Conservation (phyloP, 805 yeast species). For the Cyberlindnera maclurae region DNA sequence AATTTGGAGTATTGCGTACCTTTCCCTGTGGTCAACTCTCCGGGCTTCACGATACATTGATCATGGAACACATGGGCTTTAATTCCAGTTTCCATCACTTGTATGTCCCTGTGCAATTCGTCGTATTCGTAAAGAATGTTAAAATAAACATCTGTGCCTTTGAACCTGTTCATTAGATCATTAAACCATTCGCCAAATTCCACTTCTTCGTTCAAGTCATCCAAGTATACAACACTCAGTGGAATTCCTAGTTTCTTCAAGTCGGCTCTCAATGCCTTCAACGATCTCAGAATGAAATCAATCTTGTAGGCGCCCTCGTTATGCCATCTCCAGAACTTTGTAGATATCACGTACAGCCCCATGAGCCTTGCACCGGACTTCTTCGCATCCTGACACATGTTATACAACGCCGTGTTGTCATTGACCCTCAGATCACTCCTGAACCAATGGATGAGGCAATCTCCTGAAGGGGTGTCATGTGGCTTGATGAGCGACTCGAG, state of each 20-base stretch:
- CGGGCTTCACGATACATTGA: slow-evolving; percentile 37
- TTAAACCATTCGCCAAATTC: slow-evolving; percentile 21
- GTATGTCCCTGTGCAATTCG: slow-evolving; percentile 27
- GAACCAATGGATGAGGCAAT: slow-evolving; percentile 37
- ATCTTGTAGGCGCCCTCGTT: slow-evolving; percentile 36
- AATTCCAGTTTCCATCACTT: slow-evolving; percentile 12
- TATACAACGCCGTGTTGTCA: slow-evolving; percentile 36
- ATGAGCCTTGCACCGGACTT: slow-evolving; percentile 29
- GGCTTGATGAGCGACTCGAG: slow-evolving; percentile 4
- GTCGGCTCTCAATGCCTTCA: slow-evolving; percentile 28
- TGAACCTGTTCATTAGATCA: slow-evolving; percentile 9
- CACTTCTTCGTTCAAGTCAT: slow-evolving; percentile 7
- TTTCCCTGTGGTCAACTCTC: slow-evolving; percentile 32
- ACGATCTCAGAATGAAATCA: slow-evolving; percentile 30
- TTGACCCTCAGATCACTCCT: slow-evolving; percentile 37
- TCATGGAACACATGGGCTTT: slow-evolving; percentile 29
- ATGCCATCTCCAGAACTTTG: slow-evolving; percentile 36
- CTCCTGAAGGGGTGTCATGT: background rate
- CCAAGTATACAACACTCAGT: slow-evolving; percentile 21
- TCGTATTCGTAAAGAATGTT: slow-evolving; percentile 32
- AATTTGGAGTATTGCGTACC: slow-evolving; percentile 40
- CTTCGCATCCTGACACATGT: slow-evolving; percentile 29
- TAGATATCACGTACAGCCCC: slow-evolving; percentile 35
- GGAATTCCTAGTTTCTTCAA: slow-evolving; percentile 30
- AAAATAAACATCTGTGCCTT: slow-evolving; percentile 18